These are phyloP conservation scores for Cercophora samala DNA, from an alignment of 495 filamentous ascomycete genomes.

Conservation along the genomic window DNA sequence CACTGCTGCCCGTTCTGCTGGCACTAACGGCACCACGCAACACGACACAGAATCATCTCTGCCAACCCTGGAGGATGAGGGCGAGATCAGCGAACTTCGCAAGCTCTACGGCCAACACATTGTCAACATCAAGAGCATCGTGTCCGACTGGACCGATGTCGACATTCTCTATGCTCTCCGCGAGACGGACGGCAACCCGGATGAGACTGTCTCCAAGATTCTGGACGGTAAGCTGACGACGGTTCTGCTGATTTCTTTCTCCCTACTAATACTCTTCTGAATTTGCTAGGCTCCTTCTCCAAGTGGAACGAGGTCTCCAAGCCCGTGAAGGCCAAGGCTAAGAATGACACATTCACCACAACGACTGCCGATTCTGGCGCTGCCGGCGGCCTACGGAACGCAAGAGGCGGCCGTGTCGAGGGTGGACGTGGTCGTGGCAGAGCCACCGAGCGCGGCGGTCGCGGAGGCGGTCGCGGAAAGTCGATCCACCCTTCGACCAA, in stretches of 20 bases:
- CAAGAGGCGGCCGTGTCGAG: conserved; percentile 67
- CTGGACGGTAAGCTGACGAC: conserved; percentile 67
- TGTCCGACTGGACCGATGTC: conserved; percentile 86
- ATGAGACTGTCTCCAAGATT: conserved; percentile 81
- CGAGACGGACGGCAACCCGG: conserved; percentile 86
- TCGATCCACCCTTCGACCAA: conserved; percentile 53
- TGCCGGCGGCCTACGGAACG: conserved; percentile 37
- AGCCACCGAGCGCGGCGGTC: conserved; percentile 66
- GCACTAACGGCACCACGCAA: conserved; percentile 54
- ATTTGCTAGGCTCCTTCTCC: conserved; percentile 68
- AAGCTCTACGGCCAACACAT: conserved; percentile 76
- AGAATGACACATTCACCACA: conserved; percentile 60
- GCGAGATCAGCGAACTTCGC: conserved; percentile 88
- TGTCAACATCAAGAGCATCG: conserved; percentile 78
- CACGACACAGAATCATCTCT: conserved; percentile 48
- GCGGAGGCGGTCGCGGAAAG: conserved; percentile 57
- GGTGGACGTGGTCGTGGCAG: conserved; percentile 65
- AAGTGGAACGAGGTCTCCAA: conserved; percentile 97
- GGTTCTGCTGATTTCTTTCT: conserved; percentile 8
- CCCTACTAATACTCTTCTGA: conserved; percentile 18
- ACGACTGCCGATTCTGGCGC: conserved; percentile 48
- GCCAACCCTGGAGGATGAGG: conserved; percentile 69
- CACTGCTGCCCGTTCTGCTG: conserved; percentile 45
- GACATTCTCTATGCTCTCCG: conserved; percentile 87
- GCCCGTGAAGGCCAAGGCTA: conserved; percentile 82